These are phyloP conservation scores for Actinomortierella wolfii DNA, from an alignment of 371 early-diverging fungal genomes.

Conservation along the genomic window DNA sequence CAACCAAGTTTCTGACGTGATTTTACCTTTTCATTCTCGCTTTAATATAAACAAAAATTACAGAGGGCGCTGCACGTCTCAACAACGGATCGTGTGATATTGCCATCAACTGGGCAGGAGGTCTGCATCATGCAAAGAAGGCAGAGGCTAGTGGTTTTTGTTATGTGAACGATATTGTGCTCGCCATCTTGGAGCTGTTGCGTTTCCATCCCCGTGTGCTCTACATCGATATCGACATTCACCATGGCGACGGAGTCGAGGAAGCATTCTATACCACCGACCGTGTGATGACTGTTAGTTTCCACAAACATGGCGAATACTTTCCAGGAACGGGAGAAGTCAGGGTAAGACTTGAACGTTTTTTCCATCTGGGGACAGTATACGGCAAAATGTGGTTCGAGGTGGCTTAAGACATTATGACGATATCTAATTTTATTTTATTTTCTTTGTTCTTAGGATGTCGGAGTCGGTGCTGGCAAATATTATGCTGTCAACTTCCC, in stretches of 20 bases:
- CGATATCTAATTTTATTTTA: background rate
- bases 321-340: constrained; percentile 98
- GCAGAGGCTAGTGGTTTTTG: constrained; percentile 98
- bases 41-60: no score
- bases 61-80: constrained; percentile 89
- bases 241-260: constrained; percentile 99
- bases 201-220: constrained; percentile 94
- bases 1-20: background rate
- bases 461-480: constrained; percentile 87
- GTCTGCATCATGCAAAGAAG: constrained; percentile 99
- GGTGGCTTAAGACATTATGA: background rate
- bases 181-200: constrained; percentile 96
- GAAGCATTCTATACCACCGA: constrained; percentile 99
- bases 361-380: background rate
- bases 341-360: constrained; percentile 50
- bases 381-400: background rate
- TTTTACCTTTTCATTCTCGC: background rate
- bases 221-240: constrained; percentile 99
- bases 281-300: constrained; percentile 98
- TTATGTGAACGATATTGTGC: constrained; percentile 99
- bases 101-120: constrained; percentile 99
- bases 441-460: constrained; percentile 58
- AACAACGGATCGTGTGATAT: constrained; percentile 93
- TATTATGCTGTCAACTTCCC: constrained; percentile 98
- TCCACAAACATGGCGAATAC: constrained; percentile 99